Conservation (phyloP, 768 basidiomycete species). For the Lyophyllum atratum region DNA sequence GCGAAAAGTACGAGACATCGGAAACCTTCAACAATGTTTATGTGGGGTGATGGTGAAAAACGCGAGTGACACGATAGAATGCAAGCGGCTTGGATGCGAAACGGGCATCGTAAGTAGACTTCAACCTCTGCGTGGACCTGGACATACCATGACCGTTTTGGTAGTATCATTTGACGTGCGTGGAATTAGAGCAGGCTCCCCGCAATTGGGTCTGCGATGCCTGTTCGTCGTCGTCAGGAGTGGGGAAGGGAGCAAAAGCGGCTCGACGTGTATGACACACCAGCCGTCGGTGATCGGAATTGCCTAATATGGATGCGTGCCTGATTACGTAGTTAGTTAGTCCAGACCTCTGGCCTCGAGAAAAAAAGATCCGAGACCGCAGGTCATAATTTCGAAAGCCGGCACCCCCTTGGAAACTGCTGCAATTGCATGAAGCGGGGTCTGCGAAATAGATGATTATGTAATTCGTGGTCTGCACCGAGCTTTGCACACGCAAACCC, state of each 20-base stretch:
- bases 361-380: slow-evolving; percentile 13
- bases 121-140: not conserved
- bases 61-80: slow-evolving; percentile 1
- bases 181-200: not conserved
- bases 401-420: slow-evolving; percentile 9
- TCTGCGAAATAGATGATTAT: too few species aligned
- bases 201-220: slow-evolving; percentile 1
- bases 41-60: slow-evolving; percentile 6
- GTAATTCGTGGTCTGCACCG: too few species aligned
- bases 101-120: not conserved
- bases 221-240: slow-evolving; percentile 5
- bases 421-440: too few species aligned
- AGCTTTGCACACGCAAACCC: too few species aligned
- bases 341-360: slow-evolving; percentile 4
- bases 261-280: not conserved
- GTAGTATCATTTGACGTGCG: slow-evolving; percentile 9
- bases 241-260: not conserved
- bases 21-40: slow-evolving; percentile 5
- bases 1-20: not conserved
- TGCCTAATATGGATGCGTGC: not conserved
- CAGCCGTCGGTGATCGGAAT: not conserved
- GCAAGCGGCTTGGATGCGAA: not conserved
- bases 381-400: slow-evolving; percentile 7
- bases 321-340: slow-evolving; percentile 3
- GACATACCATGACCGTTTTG: not conserved